Conservation (phyloP, 257 asterid species). For the Solanum sitiens region DNA sequence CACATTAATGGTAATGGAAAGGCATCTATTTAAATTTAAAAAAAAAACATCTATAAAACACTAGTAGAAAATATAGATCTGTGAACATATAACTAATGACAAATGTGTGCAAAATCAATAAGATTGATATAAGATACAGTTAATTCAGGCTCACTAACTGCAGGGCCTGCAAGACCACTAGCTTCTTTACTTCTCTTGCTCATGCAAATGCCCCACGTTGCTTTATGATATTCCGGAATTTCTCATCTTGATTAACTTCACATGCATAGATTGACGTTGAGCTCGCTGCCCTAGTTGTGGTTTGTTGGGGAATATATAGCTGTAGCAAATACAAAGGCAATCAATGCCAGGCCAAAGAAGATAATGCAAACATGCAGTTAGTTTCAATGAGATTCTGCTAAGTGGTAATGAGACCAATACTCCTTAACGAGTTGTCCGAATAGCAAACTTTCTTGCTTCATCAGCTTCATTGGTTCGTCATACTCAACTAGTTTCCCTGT, state of each 20-base stretch:
- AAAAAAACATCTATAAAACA: not conserved
- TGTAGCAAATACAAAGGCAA: not conserved
- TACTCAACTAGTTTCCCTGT: conserved; percentile 73
- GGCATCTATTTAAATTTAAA: too few relatives aligned
- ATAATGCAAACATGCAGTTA: not conserved
- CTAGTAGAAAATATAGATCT: not conserved
- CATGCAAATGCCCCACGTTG: not conserved
- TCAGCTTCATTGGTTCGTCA: conserved; percentile 66
- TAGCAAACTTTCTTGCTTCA: conserved; percentile 61
- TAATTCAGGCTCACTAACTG: not conserved
- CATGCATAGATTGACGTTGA: not conserved
- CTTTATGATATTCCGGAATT: not conserved
- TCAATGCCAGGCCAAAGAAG: not conserved
- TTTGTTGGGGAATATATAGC: not conserved
- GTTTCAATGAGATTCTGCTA: conserved; percentile 26
- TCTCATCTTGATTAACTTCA: not conserved
- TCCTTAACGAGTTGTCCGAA: conserved; percentile 79
- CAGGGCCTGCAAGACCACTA: not conserved
- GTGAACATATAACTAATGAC: not conserved
- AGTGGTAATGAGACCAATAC: conserved; percentile 65
- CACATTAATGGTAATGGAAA: too few relatives aligned
- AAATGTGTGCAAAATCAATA: not conserved
- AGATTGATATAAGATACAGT: not conserved
- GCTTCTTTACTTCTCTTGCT: not conserved
- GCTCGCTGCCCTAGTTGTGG: not conserved